Conservation (phyloP, 306 rosid species). For the Gastrolobium villosum region DNA sequence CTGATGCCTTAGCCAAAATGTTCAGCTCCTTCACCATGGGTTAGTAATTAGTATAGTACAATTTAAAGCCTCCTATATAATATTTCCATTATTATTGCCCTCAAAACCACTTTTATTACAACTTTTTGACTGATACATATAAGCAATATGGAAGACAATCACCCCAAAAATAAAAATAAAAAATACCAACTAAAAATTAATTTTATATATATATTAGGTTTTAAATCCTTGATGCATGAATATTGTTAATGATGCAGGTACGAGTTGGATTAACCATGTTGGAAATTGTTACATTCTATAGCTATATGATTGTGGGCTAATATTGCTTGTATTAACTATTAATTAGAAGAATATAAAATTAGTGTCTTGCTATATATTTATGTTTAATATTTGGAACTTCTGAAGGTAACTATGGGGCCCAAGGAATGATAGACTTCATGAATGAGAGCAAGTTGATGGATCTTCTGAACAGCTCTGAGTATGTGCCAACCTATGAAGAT, state of each 20-base stretch:
- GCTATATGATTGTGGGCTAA: slow-evolving; percentile 13
- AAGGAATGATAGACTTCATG: slow-evolving; percentile 99
- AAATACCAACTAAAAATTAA: background rate
- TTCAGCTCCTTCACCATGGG: slow-evolving; percentile 98
- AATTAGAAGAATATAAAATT: slow-evolving; percentile 2
- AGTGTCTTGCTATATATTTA: background rate
- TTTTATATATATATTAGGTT: slow-evolving; percentile 23
- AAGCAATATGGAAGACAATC: background rate
- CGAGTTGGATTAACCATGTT: slow-evolving; percentile 30
- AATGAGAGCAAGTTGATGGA: slow-evolving; percentile 99
- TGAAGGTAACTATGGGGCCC: slow-evolving; percentile 91
- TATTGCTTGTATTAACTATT: slow-evolving; percentile 1
- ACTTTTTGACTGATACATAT: background rate
- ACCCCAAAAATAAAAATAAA: background rate
- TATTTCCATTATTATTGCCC: background rate
- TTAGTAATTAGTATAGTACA: slow-evolving; percentile 21
- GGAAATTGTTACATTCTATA: slow-evolving; percentile 48
- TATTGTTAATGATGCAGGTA: slow-evolving; percentile 33
- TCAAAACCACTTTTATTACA: slow-evolving; percentile 6
- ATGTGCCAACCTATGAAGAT: slow-evolving; percentile 99
- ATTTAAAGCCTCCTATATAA: background rate
- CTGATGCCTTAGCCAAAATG: slow-evolving; percentile 98
- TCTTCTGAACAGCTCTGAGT: slow-evolving; percentile 96
- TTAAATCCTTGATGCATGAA: slow-evolving; percentile 44
- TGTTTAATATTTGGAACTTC: slow-evolving; percentile 28